These are phyloP conservation scores for Phascolomyces articulosus DNA, from an alignment of 371 early-diverging fungal species.

Conservation along the genomic window DNA sequence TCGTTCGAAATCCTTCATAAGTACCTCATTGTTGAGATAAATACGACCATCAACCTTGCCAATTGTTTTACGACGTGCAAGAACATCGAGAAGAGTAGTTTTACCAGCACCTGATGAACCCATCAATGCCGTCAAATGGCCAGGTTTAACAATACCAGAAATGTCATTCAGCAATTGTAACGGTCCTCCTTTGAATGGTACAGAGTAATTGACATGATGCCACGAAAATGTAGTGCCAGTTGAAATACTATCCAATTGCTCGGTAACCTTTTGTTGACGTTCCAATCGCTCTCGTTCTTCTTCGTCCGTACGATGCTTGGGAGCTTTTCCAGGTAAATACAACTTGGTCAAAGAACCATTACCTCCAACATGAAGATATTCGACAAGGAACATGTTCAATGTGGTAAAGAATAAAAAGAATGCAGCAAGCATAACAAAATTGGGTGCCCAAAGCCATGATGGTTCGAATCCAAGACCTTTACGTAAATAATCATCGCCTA, in stretches of 20 bases:
- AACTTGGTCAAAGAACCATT: constrained; percentile 50
- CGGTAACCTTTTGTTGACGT: constrained; percentile 28
- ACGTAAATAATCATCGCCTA: constrained; percentile 57
- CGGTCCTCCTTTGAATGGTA: constrained; percentile 51
- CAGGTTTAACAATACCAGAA: constrained; percentile 60
- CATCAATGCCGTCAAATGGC: constrained; percentile 78
- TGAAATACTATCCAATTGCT: constrained; percentile 29
- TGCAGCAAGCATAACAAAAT: constrained; percentile 50
- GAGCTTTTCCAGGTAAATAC: constrained; percentile 37
- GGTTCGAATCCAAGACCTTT: constrained; percentile 35
- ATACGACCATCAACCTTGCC: constrained; percentile 74
- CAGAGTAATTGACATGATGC: constrained; percentile 53
- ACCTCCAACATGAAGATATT: constrained; percentile 38
- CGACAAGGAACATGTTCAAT: constrained; percentile 41
- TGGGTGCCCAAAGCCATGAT: constrained; percentile 48
- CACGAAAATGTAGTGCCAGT: constrained; percentile 54
- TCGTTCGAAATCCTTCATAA: constrained; percentile 60
- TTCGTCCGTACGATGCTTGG: constrained; percentile 21
- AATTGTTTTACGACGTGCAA: constrained; percentile 75
- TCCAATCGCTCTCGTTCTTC: constrained; percentile 26
- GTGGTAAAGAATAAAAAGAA: constrained; percentile 47
- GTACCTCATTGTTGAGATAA: constrained; percentile 55
- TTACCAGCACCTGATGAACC: constrained; percentile 88
- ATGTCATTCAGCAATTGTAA: constrained; percentile 53
- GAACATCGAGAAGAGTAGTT: constrained; percentile 81